Conservation (phyloP, 2,329 filamentous ascomycete genomes). For the Corynespora cassiicola region DNA sequence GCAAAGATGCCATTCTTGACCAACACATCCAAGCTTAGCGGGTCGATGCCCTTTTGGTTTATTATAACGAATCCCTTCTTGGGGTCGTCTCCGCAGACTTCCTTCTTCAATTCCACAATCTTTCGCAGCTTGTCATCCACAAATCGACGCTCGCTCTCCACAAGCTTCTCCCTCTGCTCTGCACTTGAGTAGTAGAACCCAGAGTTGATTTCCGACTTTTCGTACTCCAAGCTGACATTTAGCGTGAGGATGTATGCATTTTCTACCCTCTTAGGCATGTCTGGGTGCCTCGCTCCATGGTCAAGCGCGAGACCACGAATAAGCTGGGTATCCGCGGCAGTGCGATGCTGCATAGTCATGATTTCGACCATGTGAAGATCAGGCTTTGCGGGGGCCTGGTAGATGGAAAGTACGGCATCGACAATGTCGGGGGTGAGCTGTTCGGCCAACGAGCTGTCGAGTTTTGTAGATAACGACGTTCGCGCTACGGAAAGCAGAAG, state of each 20-base stretch:
- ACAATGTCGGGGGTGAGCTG: slow-evolving; percentile 95
- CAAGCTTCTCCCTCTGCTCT: slow-evolving; percentile 95
- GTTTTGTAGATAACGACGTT: slow-evolving; percentile 93
- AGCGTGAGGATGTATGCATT: slow-evolving; percentile 95
- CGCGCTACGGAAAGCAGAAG: slow-evolving; percentile 90
- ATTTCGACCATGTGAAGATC: slow-evolving; percentile 99
- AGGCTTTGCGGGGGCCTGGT: slow-evolving; percentile 86
- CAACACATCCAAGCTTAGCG: slow-evolving; percentile 90
- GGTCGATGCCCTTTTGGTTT: slow-evolving; percentile 99
- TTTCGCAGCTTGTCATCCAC: slow-evolving; percentile 96
- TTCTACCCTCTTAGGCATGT: slow-evolving; percentile 96
- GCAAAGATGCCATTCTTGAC: slow-evolving; percentile 98
- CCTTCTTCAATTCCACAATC: slow-evolving; percentile 97
- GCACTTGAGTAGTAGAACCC: slow-evolving; percentile 98
- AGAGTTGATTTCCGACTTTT: slow-evolving; percentile 99
- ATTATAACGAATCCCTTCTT: slow-evolving; percentile 98
- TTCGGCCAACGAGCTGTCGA: slow-evolving; percentile 86
- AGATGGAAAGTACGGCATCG: slow-evolving; percentile 93
- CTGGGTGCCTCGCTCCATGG: slow-evolving; percentile 93
- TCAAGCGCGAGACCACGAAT: slow-evolving; percentile 93
- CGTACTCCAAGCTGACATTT: slow-evolving; percentile 97
- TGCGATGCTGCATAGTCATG: slow-evolving; percentile 99
- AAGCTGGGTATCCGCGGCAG: slow-evolving; percentile 92
- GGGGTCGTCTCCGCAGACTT: slow-evolving; percentile 90
- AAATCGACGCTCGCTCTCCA: slow-evolving; percentile 94